Base-by-base conservation (phyloP, 257 asterid genomes). In the Rubia yunnanensis region DNA sequence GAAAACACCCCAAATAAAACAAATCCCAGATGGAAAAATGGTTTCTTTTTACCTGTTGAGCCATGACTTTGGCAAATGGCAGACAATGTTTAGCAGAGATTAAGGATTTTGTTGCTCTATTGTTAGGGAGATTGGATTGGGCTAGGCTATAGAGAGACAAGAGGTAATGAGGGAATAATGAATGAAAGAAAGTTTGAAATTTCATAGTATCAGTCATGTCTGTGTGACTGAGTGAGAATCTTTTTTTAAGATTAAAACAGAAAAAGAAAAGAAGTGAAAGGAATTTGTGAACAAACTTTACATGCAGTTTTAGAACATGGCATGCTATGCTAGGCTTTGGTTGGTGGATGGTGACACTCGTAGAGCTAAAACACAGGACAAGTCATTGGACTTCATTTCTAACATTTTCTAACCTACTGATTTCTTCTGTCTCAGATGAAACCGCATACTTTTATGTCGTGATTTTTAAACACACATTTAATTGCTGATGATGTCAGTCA, bases 11-110 rank as follows among this genome's bases (percentile, higher is more conserved):
- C 57, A 50, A 50, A 50, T 50, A 18, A 64, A 64, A 28, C 30
- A 65, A 65, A 57, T 30, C 50, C 50, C 60, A 50, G 46, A 26
- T 32, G 49, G 38, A 57, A 65, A 49, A 31, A 65, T 50, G 4
- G 34, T 49, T 22, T 48, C 52, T 32, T 13, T n/a, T 15, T 70
- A 71, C 80, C 76, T 71, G 76, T 36, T 70, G 67, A 62, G 79
- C 77, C 77, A 70, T 70, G 57, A 13, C 27, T 50, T n/a, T 50
- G 57, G n/a, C 23, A 50, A 22, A 50, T 70, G 13, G 10, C 60
- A 23, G 31, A 44, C 22, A 53, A 53, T 53, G 31, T 53, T 53
- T 53, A 53, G 15, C 59, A 23, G 28, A 53, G 28, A 53, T 9
- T 53, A 23, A 53, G 59, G 28, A 23, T 20, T 22, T 10, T 8